Conservation (phyloP, 768 basidiomycete genomes). For the Candolleomyces aberdarensis region DNA sequence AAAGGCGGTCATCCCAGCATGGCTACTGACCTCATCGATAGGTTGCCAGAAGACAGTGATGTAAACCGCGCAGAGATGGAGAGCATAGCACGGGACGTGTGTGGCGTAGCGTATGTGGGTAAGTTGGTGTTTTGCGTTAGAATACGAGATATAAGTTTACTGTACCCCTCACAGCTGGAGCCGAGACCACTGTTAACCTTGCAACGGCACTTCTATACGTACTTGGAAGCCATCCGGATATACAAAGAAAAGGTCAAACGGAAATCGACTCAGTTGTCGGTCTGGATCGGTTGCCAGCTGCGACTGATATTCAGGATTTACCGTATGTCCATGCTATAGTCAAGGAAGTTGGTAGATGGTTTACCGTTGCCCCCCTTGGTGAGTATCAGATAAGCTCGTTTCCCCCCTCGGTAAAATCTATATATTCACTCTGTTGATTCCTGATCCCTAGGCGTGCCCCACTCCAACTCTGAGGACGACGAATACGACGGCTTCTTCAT, state of each 20-base stretch:
- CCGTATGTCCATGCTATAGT: constrained; percentile 34
- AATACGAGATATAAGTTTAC: neutral
- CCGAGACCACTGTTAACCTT: neutral
- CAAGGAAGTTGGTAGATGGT: constrained; percentile 24
- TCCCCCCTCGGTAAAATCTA: neutral
- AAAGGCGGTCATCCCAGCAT: too few species aligned
- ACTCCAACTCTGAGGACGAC: too few species aligned
- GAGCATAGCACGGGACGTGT: neutral
- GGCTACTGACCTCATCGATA: neutral
- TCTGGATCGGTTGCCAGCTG: constrained; percentile 14
- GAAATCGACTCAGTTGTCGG: constrained; percentile 22
- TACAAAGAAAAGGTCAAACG: constrained; percentile 16
- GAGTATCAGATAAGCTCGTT: too few species aligned
- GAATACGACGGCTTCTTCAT: constrained; percentile 13
- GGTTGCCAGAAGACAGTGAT: neutral
- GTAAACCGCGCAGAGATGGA: neutral
- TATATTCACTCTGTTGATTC: neutral
- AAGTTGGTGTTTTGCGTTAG: neutral
- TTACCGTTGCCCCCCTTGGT: constrained; percentile 10
- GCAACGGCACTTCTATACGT: constrained; percentile 6
- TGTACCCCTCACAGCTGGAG: neutral
- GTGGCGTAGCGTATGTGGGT: neutral
- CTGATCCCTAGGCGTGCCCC: neutral
- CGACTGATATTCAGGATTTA: constrained; percentile 10
- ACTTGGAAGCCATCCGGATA: constrained; percentile 11